Conservation (phyloP, 192 early-diverging fungal species). For the Coemansia interrupta region DNA sequence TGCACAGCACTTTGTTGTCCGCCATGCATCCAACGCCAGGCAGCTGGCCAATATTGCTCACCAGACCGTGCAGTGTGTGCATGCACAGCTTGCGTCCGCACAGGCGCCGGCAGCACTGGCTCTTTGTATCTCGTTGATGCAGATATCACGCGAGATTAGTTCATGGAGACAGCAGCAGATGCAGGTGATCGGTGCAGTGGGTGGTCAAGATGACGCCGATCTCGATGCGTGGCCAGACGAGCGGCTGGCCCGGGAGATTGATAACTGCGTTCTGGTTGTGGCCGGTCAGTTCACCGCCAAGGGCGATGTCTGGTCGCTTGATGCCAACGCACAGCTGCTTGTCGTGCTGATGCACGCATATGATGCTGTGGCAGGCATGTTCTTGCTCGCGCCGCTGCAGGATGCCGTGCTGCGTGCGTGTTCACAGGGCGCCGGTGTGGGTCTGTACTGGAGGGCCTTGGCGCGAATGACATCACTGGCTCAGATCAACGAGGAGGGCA, state of each 20-base stretch:
- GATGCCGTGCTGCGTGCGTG: neutral
- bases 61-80: constrained; percentile 2
- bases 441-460: constrained; percentile 29
- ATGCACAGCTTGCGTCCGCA: constrained; percentile 3
- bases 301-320: neutral
- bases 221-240: constrained; percentile 9
- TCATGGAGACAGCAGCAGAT: neutral
- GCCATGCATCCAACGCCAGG: neutral
- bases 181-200: constrained; percentile 22
- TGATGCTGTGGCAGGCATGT: neutral
- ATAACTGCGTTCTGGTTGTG: constrained; percentile 15
- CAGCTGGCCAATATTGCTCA: neutral
- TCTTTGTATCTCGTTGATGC: constrained; percentile 23
- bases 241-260: constrained; percentile 23
- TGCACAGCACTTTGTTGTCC: constrained; percentile 20
- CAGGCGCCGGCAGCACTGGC: constrained; percentile 21
- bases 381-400: neutral
- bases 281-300: constrained; percentile 17
- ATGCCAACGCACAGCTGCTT: neutral
- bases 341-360: constrained; percentile 29
- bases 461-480: constrained; percentile 21
- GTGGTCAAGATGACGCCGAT: constrained; percentile 29
- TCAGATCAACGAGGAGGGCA: constrained; percentile 39
- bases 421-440: neutral
- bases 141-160: constrained; percentile 22